These are phyloP conservation scores for Buddleja alternifolia DNA, from an alignment of 257 asterid species.

Conservation along the genomic window DNA sequence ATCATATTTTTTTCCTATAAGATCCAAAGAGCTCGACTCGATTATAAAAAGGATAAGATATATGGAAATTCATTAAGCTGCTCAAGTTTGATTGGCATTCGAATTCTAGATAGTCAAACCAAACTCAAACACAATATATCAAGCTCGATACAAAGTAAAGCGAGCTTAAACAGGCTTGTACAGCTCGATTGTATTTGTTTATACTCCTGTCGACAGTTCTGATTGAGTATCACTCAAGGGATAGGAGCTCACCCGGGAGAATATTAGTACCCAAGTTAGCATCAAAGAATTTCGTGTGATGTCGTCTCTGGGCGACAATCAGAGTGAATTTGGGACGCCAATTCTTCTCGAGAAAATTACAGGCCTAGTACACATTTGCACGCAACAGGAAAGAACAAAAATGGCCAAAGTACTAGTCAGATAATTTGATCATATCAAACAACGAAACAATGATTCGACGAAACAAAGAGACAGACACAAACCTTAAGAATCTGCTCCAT, in stretches of 20 bases:
- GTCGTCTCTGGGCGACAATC: slow-evolving; percentile 51
- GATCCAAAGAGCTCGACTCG: too few relatives aligned
- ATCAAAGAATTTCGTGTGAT: slow-evolving; percentile 52
- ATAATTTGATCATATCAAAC: neutral
- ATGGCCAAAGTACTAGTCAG: neutral
- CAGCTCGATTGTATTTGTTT: too few relatives aligned
- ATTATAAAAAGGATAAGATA: too few relatives aligned
- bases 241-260: slow-evolving; percentile 42
- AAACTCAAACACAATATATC: too few relatives aligned
- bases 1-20: too few relatives aligned
- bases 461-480: neutral
- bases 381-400: too few relatives aligned
- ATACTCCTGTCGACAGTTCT: too few relatives aligned
- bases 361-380: slow-evolving; percentile 40
- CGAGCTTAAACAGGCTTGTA: too few relatives aligned
- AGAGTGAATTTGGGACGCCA: slow-evolving; percentile 57
- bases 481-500: slow-evolving; percentile 54
- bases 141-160: too few relatives aligned
- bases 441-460: neutral
- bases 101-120: too few relatives aligned
- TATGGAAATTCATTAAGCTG: too few relatives aligned
- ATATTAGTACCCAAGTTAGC: slow-evolving; percentile 35
- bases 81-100: too few relatives aligned
- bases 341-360: slow-evolving; percentile 47
- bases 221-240: neutral